Conservation (phyloP, 805 yeast species). For the Candida andamanensis region DNA sequence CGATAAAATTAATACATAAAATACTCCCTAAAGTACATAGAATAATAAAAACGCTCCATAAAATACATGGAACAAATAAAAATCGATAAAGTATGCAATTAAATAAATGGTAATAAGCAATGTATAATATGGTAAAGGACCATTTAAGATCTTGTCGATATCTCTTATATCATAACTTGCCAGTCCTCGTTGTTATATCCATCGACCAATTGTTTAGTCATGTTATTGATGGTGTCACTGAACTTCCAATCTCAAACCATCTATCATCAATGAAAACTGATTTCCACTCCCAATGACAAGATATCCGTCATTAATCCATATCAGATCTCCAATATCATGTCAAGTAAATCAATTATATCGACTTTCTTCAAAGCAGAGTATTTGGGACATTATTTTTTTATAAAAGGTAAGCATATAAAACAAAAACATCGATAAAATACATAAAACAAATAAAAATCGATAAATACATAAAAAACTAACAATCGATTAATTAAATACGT, state of each 20-base stretch:
- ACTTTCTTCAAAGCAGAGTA: conserved; percentile 72
- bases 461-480: too few species aligned
- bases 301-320: conserved; percentile 78
- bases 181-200: conserved; percentile 16
- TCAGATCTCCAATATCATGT: conserved; percentile 81
- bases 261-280: conserved; percentile 83
- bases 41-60: too few species aligned
- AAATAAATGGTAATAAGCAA: too few species aligned
- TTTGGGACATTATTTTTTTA: too few species aligned
- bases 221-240: conserved; percentile 46
- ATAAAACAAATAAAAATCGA: too few species aligned
- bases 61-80: too few species aligned
- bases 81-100: too few species aligned
- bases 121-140: conserved; percentile 84
- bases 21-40: too few species aligned
- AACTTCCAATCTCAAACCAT: conserved; percentile 30
- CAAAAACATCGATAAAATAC: too few species aligned
- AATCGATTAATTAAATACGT: too few species aligned
- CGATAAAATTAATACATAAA: too few species aligned
- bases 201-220: conserved; percentile 36
- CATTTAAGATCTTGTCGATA: conserved; percentile 73
- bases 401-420: too few species aligned
- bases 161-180: conserved; percentile 49
- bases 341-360: conserved; percentile 66
- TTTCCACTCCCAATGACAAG: conserved; percentile 85